A percentile compares a stretch with the other conserved stretches of the same genome.
Conservation (phyloP, 306 rosid genomes). For the Styphnolobium japonicum region DNA sequence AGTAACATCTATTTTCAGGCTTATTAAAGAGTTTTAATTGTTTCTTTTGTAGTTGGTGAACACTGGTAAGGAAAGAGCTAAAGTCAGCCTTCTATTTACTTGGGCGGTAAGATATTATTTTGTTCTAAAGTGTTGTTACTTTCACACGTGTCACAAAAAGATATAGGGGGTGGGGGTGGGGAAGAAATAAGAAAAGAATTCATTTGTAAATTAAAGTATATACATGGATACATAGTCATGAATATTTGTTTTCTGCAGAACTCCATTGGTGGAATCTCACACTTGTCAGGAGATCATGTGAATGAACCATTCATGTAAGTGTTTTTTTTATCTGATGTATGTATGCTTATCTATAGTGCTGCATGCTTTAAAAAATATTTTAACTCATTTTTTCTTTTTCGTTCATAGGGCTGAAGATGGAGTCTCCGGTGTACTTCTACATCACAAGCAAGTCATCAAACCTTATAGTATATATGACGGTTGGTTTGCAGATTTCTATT, state of each 20-base stretch:
- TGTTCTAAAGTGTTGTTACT: constrained; percentile 3
- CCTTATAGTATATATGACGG: constrained; percentile 73
- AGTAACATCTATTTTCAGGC: background rate
- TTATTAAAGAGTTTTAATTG: constrained; percentile 14
- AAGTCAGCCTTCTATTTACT: constrained; percentile 95
- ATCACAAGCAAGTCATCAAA: constrained; percentile 99
- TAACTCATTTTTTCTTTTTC: constrained; percentile 22
- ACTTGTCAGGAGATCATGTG: constrained; percentile 84
- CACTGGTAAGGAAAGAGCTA: constrained; percentile 96
- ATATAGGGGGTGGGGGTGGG: background rate
- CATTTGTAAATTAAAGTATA: background rate
- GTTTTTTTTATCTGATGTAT: background rate
- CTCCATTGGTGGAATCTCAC: constrained; percentile 92
- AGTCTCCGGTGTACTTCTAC: constrained; percentile 94
- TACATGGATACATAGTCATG: constrained; percentile 24
- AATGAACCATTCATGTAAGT: constrained; percentile 90
- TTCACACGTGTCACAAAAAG: constrained; percentile 8
- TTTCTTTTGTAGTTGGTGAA: constrained; percentile 76
- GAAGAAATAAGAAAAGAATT: background rate
- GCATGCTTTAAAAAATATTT: constrained; percentile 4
- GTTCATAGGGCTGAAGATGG: constrained; percentile 88
- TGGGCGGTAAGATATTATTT: constrained; percentile 83
- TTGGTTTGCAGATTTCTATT: constrained; percentile 86
- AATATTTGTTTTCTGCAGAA: constrained; percentile 60
- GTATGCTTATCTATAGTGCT: background rate